These are phyloP conservation scores for Pseudohyphozyma bogoriensis DNA, from an alignment of 768 basidiomycete species.

Conservation along the genomic window DNA sequence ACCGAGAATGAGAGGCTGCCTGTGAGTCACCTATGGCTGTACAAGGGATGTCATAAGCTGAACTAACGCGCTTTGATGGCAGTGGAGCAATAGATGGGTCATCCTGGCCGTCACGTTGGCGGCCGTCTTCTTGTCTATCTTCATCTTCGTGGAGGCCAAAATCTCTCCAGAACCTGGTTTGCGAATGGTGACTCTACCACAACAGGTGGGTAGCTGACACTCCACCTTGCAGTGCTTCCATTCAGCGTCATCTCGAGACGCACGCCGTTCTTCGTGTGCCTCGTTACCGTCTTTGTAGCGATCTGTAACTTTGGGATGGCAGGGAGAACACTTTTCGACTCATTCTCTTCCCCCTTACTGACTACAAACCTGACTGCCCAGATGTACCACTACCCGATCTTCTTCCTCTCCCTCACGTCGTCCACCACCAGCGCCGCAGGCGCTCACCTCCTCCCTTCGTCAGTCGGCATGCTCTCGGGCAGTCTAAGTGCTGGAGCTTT, in stretches of 20 bases:
- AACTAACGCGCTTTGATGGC: background rate
- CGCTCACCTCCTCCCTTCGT: background rate
- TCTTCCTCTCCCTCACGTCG: background rate
- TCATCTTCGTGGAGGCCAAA: constrained; percentile 68
- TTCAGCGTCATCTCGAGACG: constrained; percentile 51
- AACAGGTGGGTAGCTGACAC: background rate
- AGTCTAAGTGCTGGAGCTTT: background rate
- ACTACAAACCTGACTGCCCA: too few species aligned
- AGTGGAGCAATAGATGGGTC: constrained; percentile 55
- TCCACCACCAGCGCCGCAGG: background rate
- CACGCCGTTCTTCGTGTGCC: constrained; percentile 59
- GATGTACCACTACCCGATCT: constrained; percentile 1
- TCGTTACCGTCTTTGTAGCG: constrained; percentile 2
- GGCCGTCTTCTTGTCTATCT: constrained; percentile 47
- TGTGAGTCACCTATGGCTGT: constrained; percentile 32
- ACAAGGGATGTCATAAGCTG: background rate
- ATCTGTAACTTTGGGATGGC: constrained; percentile 6
- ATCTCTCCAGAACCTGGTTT: constrained; percentile 45
- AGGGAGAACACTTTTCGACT: background rate
- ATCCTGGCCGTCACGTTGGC: constrained; percentile 52
- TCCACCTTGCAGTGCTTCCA: constrained; percentile 53
- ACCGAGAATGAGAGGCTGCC: constrained; percentile 38
- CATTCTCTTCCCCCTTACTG: background rate
- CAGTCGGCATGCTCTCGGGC: background rate
- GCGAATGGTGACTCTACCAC: background rate